Evolutionary conservation across 169 alveolate genomes (phyloP).

Genomic region (Perkinsus marinus): DNA sequence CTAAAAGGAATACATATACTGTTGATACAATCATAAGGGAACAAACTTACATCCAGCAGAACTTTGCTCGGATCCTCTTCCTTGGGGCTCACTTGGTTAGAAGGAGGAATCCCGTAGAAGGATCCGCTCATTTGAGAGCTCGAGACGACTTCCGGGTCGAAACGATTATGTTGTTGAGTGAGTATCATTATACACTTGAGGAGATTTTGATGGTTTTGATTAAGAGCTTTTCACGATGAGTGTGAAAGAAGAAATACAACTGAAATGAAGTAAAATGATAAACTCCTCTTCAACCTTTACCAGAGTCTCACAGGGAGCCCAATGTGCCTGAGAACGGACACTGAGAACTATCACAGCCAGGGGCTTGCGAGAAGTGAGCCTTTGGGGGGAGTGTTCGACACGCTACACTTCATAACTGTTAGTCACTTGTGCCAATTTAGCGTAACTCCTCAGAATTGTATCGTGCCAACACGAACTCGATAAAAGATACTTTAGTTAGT

Average conservation of each 20-base stretch:
- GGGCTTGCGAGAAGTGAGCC: no score
- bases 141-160: not conserved
- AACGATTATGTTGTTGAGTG: not conserved
- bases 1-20: not conserved
- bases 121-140: not conserved
- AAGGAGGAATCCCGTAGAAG: not conserved
- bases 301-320: no score
- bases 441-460: not conserved
- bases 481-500: not conserved
- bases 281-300: no score
- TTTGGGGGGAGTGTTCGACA: no score
- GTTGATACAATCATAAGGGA: no score
- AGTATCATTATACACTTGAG: not conserved
- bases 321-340: no score
- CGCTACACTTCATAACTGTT: no score
- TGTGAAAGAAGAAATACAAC: no score
- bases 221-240: no score
- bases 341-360: no score
- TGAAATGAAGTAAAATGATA: no score
- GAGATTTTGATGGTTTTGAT: not conserved
- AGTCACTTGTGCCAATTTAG: no score
- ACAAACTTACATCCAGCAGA: not conserved
- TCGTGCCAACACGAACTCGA: not conserved
- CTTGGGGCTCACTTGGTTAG: not conserved
- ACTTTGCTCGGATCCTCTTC: not conserved